phyloP scores from a whole-genome alignment of 768 basidiomycete genomes.

The Kwoniella mangroviensis region DNA sequence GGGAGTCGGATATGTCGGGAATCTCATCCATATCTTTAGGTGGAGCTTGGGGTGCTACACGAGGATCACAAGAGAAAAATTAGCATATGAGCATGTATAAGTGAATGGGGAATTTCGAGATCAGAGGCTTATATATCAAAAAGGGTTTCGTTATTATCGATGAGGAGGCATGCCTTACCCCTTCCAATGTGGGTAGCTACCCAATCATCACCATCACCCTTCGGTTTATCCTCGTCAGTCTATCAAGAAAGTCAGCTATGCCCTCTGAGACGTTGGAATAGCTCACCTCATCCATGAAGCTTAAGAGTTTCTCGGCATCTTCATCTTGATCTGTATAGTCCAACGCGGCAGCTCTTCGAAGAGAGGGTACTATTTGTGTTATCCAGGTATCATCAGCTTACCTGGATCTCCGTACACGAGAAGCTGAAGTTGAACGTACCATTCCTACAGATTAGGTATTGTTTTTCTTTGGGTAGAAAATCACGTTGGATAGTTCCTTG shows the following conservation, averaged over 20 bases:
- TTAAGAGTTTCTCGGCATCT: constrained; percentile 89
- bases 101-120: not conserved
- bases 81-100: constrained; percentile 25
- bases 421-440: constrained; percentile 58
- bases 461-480: constrained; percentile 92
- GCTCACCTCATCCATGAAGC: constrained; percentile 65
- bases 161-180: constrained; percentile 36
- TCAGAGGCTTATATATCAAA: too few species aligned
- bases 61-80: not conserved
- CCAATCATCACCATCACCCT: constrained; percentile 77
- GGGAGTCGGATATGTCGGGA: constrained; percentile 51
- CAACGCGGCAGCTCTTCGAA: constrained; percentile 87
- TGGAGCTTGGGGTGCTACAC: constrained; percentile 29
- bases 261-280: too few species aligned
- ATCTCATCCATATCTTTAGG: constrained; percentile 48
- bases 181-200: constrained; percentile 95
- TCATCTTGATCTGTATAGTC: constrained; percentile 96
- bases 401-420: not conserved
- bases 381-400: constrained; percentile 1
- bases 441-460: constrained; percentile 92
- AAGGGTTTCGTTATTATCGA: too few species aligned
- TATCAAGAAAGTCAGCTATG: constrained; percentile 10
- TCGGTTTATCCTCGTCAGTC: constrained; percentile 57
- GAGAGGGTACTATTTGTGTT: constrained; percentile 75
- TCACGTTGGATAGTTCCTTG: constrained; percentile 83